Evolutionary conservation across 495 filamentous ascomycete genomes (phyloP), one percentile per base, ranked within the genome.

Genomic region (Neohortaea acidophila): DNA sequence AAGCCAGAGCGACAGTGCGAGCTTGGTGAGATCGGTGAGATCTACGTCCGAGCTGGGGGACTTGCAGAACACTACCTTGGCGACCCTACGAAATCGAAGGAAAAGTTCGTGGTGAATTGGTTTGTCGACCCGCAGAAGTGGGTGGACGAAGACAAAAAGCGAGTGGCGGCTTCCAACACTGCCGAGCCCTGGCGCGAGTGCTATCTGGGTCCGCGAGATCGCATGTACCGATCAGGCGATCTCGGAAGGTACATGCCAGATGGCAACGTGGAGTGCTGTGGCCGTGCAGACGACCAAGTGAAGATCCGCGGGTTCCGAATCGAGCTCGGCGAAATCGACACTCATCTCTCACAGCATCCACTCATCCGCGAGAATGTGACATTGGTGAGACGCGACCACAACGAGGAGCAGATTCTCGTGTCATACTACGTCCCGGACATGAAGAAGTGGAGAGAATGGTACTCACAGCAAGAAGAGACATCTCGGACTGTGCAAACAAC

Each of bases 291-390:
- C 51, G 70, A 83, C 49, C 89, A 96, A 50, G 79, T 93, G 54
- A 94, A 94, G 63, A 92, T 96, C 45, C 78, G 87, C 35, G 87
- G 87, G 4, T 94, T 96, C 65, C 69, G 87, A 36, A 91, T 96
- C 48, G 87, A 96, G 59, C 75, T 96, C 20, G 81, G 81, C 43
- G 89, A 96, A 38, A 94, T 94, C 41, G 86, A 96, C 54, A 85
- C 71, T 26, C 75, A 86, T 51, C 63, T 94, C 14, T 77, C 75
- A 28, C 71, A 78, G 29, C 75, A 92, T 56, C 75, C 75, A 4
- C 58, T 94, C 3, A 72, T 96, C 4, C 63, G 81, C 13, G 89
- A 97, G 45, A 86, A 84, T 59, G 75, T 85, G 36, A 96, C 89
- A 1, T 59, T 97, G 2, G 76, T 94, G 0, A 66, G 81, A 41